phyloP scores from a whole-genome alignment of 208 protist species.

The Leishmania gerbilli region DNA sequence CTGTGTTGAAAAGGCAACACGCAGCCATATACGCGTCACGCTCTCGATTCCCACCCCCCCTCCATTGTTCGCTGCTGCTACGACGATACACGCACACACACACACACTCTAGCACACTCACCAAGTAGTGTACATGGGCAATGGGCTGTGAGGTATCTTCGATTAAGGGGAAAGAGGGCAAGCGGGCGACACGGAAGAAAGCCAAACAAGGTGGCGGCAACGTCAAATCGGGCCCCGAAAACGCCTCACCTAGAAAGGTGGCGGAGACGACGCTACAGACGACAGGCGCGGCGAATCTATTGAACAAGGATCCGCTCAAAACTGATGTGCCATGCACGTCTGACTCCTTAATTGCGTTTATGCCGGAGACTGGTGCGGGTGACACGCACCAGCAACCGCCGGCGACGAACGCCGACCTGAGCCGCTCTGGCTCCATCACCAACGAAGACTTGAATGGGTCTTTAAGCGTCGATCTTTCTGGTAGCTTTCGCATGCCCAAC shows the following conservation, averaged over 20 bases:
- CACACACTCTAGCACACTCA: background rate
- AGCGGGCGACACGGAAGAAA: background rate
- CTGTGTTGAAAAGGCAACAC: background rate
- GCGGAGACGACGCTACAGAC: background rate
- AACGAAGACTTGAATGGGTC: constrained; percentile 25
- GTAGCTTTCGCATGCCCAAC: constrained; percentile 39
- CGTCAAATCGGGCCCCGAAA: background rate
- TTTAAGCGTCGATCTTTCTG: constrained; percentile 28
- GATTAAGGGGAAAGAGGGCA: background rate
- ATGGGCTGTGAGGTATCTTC: constrained; percentile 8
- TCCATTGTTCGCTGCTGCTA: background rate
- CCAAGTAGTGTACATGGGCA: background rate
- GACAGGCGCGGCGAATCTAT: background rate
- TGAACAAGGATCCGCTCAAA: background rate
- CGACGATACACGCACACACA: background rate
- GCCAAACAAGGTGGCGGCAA: background rate
- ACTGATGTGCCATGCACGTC: background rate
- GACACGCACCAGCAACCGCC: background rate
- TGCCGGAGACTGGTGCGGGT: background rate
- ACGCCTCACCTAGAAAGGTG: background rate
- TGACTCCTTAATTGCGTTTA: background rate
- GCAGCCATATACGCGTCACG: background rate
- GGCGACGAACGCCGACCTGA: background rate
- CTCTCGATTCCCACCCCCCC: background rate
- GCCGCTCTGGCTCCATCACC: constrained; percentile 2